Base-by-base conservation (phyloP, 225 moss, liverwort and hornwort genomes). In the Pleurozium schreberi region DNA sequence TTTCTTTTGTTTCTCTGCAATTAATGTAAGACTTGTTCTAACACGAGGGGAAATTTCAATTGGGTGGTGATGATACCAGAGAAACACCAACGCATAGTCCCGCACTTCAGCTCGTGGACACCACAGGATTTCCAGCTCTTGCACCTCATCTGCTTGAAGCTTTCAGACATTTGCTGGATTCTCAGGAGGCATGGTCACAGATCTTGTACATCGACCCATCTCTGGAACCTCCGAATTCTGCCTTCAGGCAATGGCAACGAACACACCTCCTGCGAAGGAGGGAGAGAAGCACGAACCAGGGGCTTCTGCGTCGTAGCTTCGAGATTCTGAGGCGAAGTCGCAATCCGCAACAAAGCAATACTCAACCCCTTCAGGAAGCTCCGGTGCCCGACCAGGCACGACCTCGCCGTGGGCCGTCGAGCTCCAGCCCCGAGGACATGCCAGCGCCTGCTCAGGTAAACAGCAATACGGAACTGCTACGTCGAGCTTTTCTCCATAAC, bases 171-270 rank as follows among this genome's bases (percentile, higher is more conserved):
- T 83, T 94, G 91, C 68, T 92, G 65, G 75, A 19, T 62, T 59
- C 53, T 38, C 89, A 83, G 47, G 88, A 71, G 33, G 74, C 86
- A 22, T 90, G 91, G 92, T 33, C 67, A 60, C 52, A 71, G 50
- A 14, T 31, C 18, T 2, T 86, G 49, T 76, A 85, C 76, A 68
- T 52, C 28, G 50, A 84, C 69, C 64, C 81, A 23, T 22, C 79
- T 47, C 89, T 47, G 57, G 80, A 75, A 77, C 57, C 55, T 47
- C 77, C 16, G 34, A 23, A 28, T 36, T 64, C 49, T 4, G 83
- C 42, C 22, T 98, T 97, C 84, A 76, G 42, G 76, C 18, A 6
- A 15, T 98, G 98, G 97, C 93, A 34, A 84, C 43, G 30, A 13
- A 33, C 88, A 19, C 74, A 33, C 4, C 21, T 43, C 33, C 33